Conservation (phyloP, 2,329 filamentous ascomycete species). For the Paecilomyces formosus region DNA sequence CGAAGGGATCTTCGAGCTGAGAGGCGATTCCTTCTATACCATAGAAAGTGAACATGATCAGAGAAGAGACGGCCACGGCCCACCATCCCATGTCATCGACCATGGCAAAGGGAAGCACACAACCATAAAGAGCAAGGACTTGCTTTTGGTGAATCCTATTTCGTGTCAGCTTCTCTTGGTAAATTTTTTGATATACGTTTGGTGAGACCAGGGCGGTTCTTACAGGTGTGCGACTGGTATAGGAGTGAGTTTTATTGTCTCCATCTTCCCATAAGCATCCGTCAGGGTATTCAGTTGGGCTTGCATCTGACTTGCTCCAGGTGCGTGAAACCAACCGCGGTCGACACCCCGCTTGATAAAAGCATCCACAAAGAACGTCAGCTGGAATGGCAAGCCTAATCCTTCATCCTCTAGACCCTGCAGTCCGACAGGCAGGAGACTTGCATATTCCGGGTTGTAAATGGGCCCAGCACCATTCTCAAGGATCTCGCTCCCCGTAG, state of each 20-base stretch:
- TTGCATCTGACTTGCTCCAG: constrained; percentile 51
- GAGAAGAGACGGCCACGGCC: constrained; percentile 50
- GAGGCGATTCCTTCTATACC: constrained; percentile 57
- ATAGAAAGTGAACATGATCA: constrained; percentile 58
- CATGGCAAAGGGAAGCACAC: constrained; percentile 56
- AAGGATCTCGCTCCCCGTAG: constrained; percentile 22
- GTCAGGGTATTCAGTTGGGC: constrained; percentile 50
- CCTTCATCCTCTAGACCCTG: constrained; percentile 52
- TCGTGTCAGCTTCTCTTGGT: not conserved
- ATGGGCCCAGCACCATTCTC: constrained; percentile 18
- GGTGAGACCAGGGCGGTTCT: constrained; percentile 6
- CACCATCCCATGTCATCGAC: constrained; percentile 58
- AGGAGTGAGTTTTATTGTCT: constrained; percentile 58
- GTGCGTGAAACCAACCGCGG: constrained; percentile 53
- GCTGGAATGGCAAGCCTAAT: constrained; percentile 52
- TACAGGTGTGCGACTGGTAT: constrained; percentile 56
- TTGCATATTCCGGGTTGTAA: constrained; percentile 43
- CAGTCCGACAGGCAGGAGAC: constrained; percentile 43
- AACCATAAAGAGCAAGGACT: constrained; percentile 54
- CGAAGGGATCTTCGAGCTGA: constrained; percentile 60
- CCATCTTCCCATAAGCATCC: constrained; percentile 56
- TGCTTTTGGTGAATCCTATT: constrained; percentile 57
- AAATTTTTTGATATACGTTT: not conserved
- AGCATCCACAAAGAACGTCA: constrained; percentile 52
- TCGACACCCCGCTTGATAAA: constrained; percentile 52